Conservation (phyloP, 2,329 filamentous ascomycete genomes). For the Aureobasidium sp. region DNA sequence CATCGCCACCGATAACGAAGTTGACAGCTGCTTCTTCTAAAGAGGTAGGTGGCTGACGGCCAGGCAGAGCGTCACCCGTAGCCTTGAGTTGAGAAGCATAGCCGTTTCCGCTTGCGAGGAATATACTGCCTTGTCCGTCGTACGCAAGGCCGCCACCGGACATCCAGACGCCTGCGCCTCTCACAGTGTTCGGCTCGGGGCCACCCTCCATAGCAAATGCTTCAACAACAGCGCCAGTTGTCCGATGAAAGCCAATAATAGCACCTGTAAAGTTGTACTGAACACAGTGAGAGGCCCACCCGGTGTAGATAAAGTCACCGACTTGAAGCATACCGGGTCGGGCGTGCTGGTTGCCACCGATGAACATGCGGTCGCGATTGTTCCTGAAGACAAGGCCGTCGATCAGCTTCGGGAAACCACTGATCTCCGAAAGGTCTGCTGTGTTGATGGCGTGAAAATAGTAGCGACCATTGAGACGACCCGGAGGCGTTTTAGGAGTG, state of each 20-base stretch:
- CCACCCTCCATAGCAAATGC: conserved; percentile 37
- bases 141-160: conserved; percentile 40
- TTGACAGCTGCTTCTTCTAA: conserved; percentile 44
- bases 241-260: conserved; percentile 41
- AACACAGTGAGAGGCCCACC: conserved; percentile 44
- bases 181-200: conserved; percentile 29
- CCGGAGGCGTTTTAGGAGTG: conserved; percentile 25
- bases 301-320: conserved; percentile 41
- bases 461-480: conserved; percentile 35
- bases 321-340: conserved; percentile 39
- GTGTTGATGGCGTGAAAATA: conserved; percentile 39
- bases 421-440: conserved; percentile 34
- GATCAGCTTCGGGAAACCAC: conserved; percentile 31
- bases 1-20: conserved; percentile 37
- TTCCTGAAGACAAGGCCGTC: conserved; percentile 39
- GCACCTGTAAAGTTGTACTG: conserved; percentile 45
- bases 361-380: conserved; percentile 38
- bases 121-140: conserved; percentile 40
- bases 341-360: conserved; percentile 41
- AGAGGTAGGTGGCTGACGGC: conserved; percentile 36
- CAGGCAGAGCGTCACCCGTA: conserved; percentile 34
- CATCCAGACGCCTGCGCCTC: conserved; percentile 42
- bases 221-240: conserved; percentile 36
- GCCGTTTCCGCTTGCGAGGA: conserved; percentile 41
- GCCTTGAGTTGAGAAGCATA: conserved; percentile 37